Evolutionary conservation across 2,329 filamentous ascomycete species (phyloP), one percentile per base, ranked within the genome.

Genomic region (Zasmidium angulare): DNA sequence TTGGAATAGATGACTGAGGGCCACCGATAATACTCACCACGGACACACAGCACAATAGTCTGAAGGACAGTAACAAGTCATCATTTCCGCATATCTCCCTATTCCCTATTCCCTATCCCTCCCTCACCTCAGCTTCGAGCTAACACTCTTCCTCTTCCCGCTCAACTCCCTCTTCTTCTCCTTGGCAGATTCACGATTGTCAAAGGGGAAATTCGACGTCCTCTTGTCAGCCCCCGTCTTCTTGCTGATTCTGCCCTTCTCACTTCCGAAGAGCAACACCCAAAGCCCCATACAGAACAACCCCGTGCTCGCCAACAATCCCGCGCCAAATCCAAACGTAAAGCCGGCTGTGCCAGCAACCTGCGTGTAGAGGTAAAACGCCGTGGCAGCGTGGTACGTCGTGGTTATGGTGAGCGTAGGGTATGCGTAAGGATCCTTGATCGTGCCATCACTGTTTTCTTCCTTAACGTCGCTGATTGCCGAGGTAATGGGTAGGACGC

Each of bases 321-420:
- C 89, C 3, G 90, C 71, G 1, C 82, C 75, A 69, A 87, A 71
- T 0, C 81, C 83, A 11, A 82, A 78, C 68, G 86, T 81, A 4
- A 79, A 78, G 1, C 78, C 72, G 55, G 78, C 75, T 19, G 36
- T 3, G 14, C 12, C 4, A 26, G 81, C 80, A 76, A 86, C 90
- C 72, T 86, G 83, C 51, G 81, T 81, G 75, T 93, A 95, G 69
- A 84, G 81, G 73, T 90, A 88, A 64, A 87, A 85, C 19, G 86
- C 86, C 3, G 80, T 79, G 0, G 79, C 68, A 19, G 80, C 76
- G 73, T 93, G 89, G 77, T 90, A 89, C 2, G 84, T 83, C 1
- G 89, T 89, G 14, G 60, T 61, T 3, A 92, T 75, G 43, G 87
- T 79, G 20, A 91, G 73, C 1, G 85, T 86, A 1, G 89, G 88